A percentile compares a stretch with the other conserved stretches of the same genome.
Evolutionary conservation across 345 rosid species (phyloP).

Genomic region (Hirschfeldia incana): DNA sequence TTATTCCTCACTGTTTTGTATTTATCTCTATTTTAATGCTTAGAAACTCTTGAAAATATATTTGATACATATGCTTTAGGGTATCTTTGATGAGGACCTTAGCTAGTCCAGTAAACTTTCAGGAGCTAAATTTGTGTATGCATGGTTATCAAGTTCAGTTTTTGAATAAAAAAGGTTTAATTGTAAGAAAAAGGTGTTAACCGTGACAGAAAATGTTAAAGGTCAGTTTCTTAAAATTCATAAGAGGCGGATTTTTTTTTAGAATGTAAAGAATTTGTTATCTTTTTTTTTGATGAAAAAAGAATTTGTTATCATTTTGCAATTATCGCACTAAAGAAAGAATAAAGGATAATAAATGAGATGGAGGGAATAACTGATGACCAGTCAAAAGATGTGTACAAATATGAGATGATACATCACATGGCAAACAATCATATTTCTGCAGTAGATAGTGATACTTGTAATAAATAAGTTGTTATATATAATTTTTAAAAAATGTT

Average conservation of each 20-base stretch:
- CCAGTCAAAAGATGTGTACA: conserved; percentile 32
- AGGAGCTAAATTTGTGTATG: neutral
- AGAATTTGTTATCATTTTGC: neutral
- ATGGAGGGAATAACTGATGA: conserved; percentile 31
- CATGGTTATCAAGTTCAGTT: neutral
- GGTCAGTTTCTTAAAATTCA: neutral
- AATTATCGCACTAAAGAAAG: neutral
- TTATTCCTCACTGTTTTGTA: too few relatives aligned
- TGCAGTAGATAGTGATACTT: conserved; percentile 30
- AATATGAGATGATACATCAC: conserved; percentile 28
- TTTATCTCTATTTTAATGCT: too few relatives aligned
- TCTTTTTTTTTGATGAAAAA: neutral
- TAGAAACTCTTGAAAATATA: too few relatives aligned
- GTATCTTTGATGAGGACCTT: neutral
- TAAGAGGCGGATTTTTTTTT: neutral
- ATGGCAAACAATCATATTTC: conserved; percentile 38
- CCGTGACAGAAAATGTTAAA: neutral
- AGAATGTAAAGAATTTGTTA: too few relatives aligned
- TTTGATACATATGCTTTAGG: too few relatives aligned
- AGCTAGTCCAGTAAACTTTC: neutral
- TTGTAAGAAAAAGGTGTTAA: too few relatives aligned
- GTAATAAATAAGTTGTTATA: neutral
- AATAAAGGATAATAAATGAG: neutral
- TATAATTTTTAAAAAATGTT: neutral
- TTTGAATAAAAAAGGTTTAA: too few relatives aligned